These are phyloP conservation scores for Quercus parvula DNA, from an alignment of 306 rosid genomes.

Conservation along the genomic window DNA sequence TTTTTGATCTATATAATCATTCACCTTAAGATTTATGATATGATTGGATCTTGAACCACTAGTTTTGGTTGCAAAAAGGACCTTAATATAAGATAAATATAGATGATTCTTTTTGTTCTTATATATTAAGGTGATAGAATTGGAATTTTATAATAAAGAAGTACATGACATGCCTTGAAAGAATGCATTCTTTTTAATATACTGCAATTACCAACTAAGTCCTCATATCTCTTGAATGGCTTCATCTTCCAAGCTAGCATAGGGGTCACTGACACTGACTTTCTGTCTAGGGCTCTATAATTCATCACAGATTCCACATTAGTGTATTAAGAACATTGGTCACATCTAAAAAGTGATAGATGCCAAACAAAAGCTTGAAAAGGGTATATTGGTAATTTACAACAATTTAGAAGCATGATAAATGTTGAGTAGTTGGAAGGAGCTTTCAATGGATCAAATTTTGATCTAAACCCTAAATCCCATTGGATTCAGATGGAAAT, in stretches of 20 bases:
- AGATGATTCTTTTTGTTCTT: neutral
- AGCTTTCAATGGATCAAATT: neutral
- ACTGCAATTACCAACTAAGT: neutral
- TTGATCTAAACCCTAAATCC: neutral
- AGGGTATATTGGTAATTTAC: neutral
- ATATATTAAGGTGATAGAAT: neutral
- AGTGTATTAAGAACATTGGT: neutral
- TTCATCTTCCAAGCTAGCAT: no score
- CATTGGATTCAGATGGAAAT: no score
- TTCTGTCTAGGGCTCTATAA: neutral
- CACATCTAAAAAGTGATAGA: neutral
- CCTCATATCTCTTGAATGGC: neutral
- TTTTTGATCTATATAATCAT: neutral
- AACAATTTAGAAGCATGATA: neutral
- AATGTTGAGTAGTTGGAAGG: neutral
- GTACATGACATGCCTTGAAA: slow-evolving; percentile 6
- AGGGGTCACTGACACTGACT: no score
- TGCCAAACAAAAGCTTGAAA: neutral
- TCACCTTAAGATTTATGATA: neutral
- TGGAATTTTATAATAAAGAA: neutral
- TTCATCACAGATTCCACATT: neutral
- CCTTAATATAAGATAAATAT: neutral
- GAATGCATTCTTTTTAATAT: neutral
- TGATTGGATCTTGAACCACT: neutral
- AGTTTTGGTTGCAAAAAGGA: neutral